Evolutionary conservation across 768 basidiomycete species (phyloP).

Genomic region (Lanmaoa pseudosensibilis): DNA sequence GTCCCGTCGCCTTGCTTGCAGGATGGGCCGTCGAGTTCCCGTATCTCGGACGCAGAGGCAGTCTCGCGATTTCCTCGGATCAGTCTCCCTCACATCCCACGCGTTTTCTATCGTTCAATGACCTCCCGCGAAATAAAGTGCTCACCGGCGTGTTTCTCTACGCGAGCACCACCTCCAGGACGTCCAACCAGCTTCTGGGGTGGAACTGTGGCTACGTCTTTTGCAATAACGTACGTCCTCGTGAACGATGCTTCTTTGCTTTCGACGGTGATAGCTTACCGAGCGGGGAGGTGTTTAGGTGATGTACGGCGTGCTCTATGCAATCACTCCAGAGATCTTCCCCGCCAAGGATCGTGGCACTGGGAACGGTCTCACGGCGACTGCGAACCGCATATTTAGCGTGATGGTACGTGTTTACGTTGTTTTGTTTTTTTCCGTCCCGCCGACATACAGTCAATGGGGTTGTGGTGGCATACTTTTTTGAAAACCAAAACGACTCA

Average conservation of each 20-base stretch:
- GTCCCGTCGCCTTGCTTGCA: constrained; percentile 69
- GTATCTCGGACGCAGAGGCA: constrained; percentile 63
- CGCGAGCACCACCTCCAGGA: constrained; percentile 70
- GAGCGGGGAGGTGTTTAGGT: constrained; percentile 41
- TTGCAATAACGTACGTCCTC: constrained; percentile 50
- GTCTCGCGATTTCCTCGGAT: constrained; percentile 63
- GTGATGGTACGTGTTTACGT: constrained; percentile 53
- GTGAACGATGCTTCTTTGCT: background rate
- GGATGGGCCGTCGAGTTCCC: constrained; percentile 71
- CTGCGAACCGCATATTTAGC: constrained; percentile 63
- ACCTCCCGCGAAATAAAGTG: constrained; percentile 49
- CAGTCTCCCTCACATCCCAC: constrained; percentile 33
- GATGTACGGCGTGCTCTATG: constrained; percentile 77
- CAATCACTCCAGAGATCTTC: constrained; percentile 68
- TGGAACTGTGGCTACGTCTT: constrained; percentile 83
- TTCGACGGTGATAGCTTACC: background rate
- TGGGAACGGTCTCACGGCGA: constrained; percentile 63
- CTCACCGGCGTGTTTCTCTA: constrained; percentile 77
- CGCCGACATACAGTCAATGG: background rate
- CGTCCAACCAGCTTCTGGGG: constrained; percentile 64
- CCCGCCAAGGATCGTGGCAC: constrained; percentile 74
- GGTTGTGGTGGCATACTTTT: too few species aligned
- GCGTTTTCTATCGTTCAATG: constrained; percentile 41
- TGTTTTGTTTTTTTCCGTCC: background rate
- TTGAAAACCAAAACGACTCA: too few species aligned